A percentile compares a stretch with the other conserved stretches of the same genome.
Evolutionary conservation across 441 rosid species (phyloP).

Genomic region (Flueggea neowawraea): DNA sequence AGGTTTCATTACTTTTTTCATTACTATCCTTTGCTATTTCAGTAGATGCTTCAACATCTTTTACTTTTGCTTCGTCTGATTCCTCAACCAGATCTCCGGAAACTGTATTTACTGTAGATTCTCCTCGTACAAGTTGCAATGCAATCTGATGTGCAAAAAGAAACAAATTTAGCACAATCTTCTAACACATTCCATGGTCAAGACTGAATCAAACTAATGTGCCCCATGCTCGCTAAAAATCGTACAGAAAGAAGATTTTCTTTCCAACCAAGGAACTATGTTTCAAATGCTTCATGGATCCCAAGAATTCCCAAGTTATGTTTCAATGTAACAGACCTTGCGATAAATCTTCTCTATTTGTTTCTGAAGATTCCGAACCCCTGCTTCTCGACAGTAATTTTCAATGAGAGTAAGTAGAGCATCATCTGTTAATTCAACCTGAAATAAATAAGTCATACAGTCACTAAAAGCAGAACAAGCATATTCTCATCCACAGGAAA

Average conservation of each 20-base stretch:
- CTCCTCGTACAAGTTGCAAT: conserved; percentile 83
- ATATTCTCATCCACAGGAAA: too few species aligned
- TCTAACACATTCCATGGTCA: neutral
- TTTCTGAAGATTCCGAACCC: conserved; percentile 98
- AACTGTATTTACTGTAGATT: conserved; percentile 36
- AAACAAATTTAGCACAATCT: conserved; percentile 4
- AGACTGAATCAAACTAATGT: conserved; percentile 3
- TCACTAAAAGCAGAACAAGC: too few species aligned
- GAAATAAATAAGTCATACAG: conserved; percentile 10
- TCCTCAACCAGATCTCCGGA: conserved; percentile 28
- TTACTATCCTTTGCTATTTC: conserved; percentile 33
- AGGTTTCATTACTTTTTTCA: conserved; percentile 15
- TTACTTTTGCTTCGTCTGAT: conserved; percentile 26
- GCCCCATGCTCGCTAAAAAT: neutral
- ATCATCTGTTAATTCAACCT: conserved; percentile 94
- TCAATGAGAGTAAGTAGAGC: conserved; percentile 95
- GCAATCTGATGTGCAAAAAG: conserved; percentile 62
- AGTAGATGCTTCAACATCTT: conserved; percentile 19
- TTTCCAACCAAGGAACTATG: neutral
- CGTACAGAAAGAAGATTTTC: neutral
- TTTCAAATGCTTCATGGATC: neutral
- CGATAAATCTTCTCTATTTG: conserved; percentile 99
- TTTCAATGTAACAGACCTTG: conserved; percentile 48
- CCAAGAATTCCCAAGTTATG: neutral
- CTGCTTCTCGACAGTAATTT: conserved; percentile 98